phyloP scores from a whole-genome alignment of 2,329 filamentous ascomycete species.

The Cladophialophora exuberans region DNA sequence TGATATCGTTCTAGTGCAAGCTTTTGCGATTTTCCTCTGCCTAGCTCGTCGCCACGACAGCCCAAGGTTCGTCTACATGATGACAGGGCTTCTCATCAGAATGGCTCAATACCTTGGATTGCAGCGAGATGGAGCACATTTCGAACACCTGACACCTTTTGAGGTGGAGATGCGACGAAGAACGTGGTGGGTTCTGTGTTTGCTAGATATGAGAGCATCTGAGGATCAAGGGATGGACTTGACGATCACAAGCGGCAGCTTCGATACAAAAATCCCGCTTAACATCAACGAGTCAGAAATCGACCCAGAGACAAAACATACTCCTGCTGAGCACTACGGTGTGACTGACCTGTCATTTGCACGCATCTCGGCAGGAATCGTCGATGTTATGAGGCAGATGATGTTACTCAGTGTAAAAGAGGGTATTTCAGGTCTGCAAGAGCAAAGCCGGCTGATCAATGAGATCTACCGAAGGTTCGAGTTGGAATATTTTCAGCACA shows the following conservation, averaged over 20 bases:
- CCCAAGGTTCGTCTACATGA: conserved; percentile 48
- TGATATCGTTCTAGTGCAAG: conserved; percentile 59
- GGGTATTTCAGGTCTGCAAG: conserved; percentile 40
- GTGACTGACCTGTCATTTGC: conserved; percentile 58
- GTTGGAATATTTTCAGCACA: conserved; percentile 47
- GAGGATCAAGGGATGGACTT: conserved; percentile 67
- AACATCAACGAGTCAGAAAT: conserved; percentile 56
- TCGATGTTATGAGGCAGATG: conserved; percentile 42
- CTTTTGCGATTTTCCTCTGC: conserved; percentile 59
- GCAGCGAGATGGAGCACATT: conserved; percentile 53
- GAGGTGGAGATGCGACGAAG: conserved; percentile 42
- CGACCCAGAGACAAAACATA: conserved; percentile 49
- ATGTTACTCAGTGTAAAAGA: conserved; percentile 40
- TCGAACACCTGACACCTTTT: conserved; percentile 58
- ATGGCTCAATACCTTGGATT: conserved; percentile 40
- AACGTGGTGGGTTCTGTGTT: conserved; percentile 42
- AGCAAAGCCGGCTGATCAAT: conserved; percentile 51
- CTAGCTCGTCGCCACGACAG: conserved; percentile 55
- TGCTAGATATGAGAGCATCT: conserved; percentile 63
- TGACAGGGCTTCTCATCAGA: conserved; percentile 45
- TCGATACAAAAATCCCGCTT: conserved; percentile 58
- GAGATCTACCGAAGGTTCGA: conserved; percentile 51
- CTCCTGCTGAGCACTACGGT: conserved; percentile 54
- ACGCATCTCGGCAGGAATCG: conserved; percentile 44
- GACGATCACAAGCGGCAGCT: conserved; percentile 59